Evolutionary conservation across 2,329 filamentous ascomycete genomes (phyloP), one percentile per base, ranked within the genome.

Genomic region (Fusarium robinianum): DNA sequence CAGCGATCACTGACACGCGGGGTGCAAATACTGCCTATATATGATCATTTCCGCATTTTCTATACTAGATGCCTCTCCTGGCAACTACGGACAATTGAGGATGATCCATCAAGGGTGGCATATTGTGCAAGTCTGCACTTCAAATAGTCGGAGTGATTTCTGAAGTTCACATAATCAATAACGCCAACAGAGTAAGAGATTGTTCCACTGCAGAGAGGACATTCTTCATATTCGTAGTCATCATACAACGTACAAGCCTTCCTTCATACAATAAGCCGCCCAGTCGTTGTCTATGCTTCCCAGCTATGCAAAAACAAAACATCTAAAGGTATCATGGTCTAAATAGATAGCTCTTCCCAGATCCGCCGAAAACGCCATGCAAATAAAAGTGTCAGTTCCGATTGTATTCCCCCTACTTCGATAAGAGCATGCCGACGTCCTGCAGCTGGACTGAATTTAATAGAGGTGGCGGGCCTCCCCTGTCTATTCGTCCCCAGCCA

Each of bases 371-470:
- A 58, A 58, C 58, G 56, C 21, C 29, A 36, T 43, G 51, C 48
- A 48, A 57, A 49, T 27, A 46, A 55, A 46, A 31, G 31, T 48
- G 36, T 41, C 39, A 31, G 41, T 26, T 34, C 18, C 36, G 37
- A 46, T 17, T 21, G 26, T 18, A 49, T 37, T 30, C 41, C 40
- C 33, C 16, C 11, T 49, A 56, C 35, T 59, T 58, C 33, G 24
- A 34, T 21, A 62, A 36, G 8, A 69, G 43, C 44, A 59, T 64
- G 14, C 67, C 67, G 3, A 69, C 67, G 36, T 69, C 67, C 21
- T 65, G 67, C 24, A 69, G 43, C 34, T 65, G 61, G 21, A 62
- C 59, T 4, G 55, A 52, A 8, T 61, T 62, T 30, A 62, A 21
- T 29, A 63, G 15, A 1, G 62, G 61, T 19, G 62, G 61, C 1